Evolutionary conservation across 176 grass and related monocot species (phyloP).

Genomic region (Puya raimondii): DNA sequence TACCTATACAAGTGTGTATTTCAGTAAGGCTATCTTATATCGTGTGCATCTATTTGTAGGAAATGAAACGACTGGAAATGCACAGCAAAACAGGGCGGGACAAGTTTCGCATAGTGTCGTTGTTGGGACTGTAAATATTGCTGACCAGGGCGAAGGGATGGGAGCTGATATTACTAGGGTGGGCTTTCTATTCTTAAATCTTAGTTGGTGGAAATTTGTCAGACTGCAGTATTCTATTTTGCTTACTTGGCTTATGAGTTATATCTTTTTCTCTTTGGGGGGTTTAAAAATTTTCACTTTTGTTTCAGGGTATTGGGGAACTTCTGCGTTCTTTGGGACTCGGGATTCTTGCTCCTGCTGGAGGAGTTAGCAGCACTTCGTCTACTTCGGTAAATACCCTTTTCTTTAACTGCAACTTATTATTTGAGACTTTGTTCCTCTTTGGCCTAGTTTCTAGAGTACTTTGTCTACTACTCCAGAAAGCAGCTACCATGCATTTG

Average conservation of each 20-base stretch:
- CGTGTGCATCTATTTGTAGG: constrained; percentile 20
- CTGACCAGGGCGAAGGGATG: constrained; percentile 46
- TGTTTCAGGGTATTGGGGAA: constrained; percentile 59
- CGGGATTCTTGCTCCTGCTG: constrained; percentile 37
- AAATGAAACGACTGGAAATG: constrained; percentile 29
- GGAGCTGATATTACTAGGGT: constrained; percentile 37
- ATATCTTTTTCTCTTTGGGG: neutral
- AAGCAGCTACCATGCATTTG: too few relatives aligned
- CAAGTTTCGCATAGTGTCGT: constrained; percentile 32
- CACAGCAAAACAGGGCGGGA: constrained; percentile 23
- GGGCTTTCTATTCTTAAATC: neutral
- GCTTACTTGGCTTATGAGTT: neutral
- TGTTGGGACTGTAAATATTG: constrained; percentile 39
- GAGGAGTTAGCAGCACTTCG: constrained; percentile 31
- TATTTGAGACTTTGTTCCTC: too few relatives aligned
- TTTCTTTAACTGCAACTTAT: constrained; percentile 3
- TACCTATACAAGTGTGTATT: neutral
- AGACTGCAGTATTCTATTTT: neutral
- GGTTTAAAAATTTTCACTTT: neutral
- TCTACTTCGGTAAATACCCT: constrained; percentile 26
- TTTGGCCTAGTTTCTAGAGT: too few relatives aligned
- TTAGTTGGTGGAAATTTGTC: constrained; percentile 9
- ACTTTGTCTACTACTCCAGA: too few relatives aligned
- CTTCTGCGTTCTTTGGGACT: constrained; percentile 61
- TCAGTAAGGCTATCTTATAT: neutral